Conservation (phyloP, 2,329 filamentous ascomycete species). For the Thyridium curvatum region DNA sequence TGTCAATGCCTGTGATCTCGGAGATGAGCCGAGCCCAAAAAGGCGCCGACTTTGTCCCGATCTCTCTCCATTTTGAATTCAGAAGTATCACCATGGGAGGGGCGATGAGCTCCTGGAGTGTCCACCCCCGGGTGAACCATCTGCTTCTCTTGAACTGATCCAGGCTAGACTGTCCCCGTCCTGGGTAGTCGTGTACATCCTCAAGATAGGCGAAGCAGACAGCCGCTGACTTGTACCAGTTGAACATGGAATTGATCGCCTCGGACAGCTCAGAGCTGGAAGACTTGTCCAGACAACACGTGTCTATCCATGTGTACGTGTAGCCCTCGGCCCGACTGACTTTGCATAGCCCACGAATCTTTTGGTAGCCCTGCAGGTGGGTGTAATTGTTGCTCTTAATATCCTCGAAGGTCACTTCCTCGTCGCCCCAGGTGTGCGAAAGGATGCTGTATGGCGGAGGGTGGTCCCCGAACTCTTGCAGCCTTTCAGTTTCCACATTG, state of each 20-base stretch:
- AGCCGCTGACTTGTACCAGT: not conserved
- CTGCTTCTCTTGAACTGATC: not conserved
- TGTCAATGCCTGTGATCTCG: conserved; percentile 17
- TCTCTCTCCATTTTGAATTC: conserved; percentile 6
- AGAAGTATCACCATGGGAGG: conserved; percentile 8
- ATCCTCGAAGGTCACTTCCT: conserved; percentile 8
- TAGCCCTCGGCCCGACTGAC: not conserved
- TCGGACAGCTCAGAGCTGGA: conserved; percentile 3
- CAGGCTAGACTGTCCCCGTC: not conserved
- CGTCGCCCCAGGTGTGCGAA: conserved; percentile 10
- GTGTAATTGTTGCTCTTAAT: not conserved
- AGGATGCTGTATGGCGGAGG: conserved; percentile 8
- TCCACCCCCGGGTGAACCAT: conserved; percentile 2
- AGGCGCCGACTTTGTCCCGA: conserved; percentile 1
- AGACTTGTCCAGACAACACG: conserved; percentile 3
- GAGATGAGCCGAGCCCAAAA: conserved; percentile 12
- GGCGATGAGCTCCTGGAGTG: conserved; percentile 9
- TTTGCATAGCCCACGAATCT: not conserved
- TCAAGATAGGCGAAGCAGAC: conserved; percentile 1
- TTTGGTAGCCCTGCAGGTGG: not conserved
- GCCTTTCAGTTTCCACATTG: no score
- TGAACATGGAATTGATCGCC: conserved; percentile 3
- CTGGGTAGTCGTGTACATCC: not conserved
- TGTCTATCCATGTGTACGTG: conserved; percentile 4
- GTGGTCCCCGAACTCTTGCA: not conserved